Base-by-base conservation (phyloP, 2,329 filamentous ascomycete genomes). In the Chrysoporthe deuterocubensis region DNA sequence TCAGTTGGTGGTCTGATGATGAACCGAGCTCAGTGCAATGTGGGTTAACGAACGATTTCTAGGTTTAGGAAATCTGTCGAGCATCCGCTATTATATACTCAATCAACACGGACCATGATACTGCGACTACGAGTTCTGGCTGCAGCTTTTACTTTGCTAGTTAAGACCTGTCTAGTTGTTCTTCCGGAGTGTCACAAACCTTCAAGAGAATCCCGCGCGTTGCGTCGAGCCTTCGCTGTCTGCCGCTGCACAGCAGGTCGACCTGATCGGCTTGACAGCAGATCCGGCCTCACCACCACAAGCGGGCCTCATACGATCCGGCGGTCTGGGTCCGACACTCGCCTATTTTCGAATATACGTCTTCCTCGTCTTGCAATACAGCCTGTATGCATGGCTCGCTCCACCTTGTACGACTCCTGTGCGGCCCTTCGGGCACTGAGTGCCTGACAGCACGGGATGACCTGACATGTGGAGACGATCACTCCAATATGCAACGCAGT, bases 341-440 rank as follows among this genome's bases (percentile, higher is more conserved):
- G 62, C 52, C 57, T 68, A 65, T 63, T 62, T 64, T 62, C 62
- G 18, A 54, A 56, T 62, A 48, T 56, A 42, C 26, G 44, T 9
- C 32, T 54, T 13, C 62, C 65, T 57, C 42, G 14, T 37, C 50
- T 44, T 60, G n/a, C 57, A 48, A n/a, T 26, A 26, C 26, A 37
- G 56, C 64, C 56, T 32, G 54, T 40, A 57, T 56, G 65, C 62
- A 64, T 56, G 43, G 59, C 46, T 67, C 62, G 62, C 62, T 67
- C 58, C 66, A 48, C 64, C 32, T 44, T 67, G 66, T 67, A 40
- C 62, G 40, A 67, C 66, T 61, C 59, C 26, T 56, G 59, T 64
- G 37, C 62, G 34, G 26, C 44, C 57, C 26, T 63, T 63, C 54
- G 66, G 52, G 34, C 46, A 46, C 46, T 60, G 46, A 61, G 21